These are phyloP conservation scores for Magnaporthiopsis poae DNA, from an alignment of 2,329 filamentous ascomycete genomes.

Conservation along the genomic window DNA sequence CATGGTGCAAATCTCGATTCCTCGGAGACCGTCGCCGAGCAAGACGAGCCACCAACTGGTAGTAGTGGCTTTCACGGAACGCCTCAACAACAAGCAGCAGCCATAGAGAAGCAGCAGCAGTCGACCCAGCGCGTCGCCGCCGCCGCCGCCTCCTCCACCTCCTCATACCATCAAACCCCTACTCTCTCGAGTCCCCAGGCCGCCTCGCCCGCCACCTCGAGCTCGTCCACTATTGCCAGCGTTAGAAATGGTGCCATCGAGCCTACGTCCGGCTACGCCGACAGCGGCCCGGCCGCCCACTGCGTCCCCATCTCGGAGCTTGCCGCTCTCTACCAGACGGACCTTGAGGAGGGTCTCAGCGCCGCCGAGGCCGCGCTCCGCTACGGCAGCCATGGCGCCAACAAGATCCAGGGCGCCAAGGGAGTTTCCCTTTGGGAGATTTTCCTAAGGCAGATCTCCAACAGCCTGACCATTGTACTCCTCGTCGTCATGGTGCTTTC, in stretches of 20 bases:
- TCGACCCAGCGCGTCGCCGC: not conserved
- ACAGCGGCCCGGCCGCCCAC: conserved; percentile 17
- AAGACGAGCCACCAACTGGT: conserved; percentile 8
- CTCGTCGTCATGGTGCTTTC: conserved; percentile 64
- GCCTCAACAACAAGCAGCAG: not conserved
- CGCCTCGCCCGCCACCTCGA: conserved; percentile 9
- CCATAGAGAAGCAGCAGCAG: conserved; percentile 6
- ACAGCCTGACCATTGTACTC: conserved; percentile 64
- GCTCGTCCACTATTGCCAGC: conserved; percentile 15
- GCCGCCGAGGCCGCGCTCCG: conserved; percentile 53
- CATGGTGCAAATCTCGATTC: conserved; percentile 9
- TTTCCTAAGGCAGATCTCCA: conserved; percentile 66
- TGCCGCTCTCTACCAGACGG: conserved; percentile 16
- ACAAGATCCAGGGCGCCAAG: conserved; percentile 61
- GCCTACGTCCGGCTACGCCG: conserved; percentile 17
- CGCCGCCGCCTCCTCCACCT: not conserved
- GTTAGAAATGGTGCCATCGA: conserved; percentile 12
- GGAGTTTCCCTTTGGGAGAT: conserved; percentile 65
- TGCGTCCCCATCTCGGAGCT: conserved; percentile 16
- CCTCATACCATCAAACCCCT: not conserved
- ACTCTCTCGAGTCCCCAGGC: conserved; percentile 7
- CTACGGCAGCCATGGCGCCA: conserved; percentile 56
- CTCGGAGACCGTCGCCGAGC: conserved; percentile 9
- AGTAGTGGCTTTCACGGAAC: conserved; percentile 5
- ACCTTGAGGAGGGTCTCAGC: conserved; percentile 48